A percentile compares a stretch with the other conserved stretches of the same genome.
Evolutionary conservation across 257 asterid species (phyloP).

Genomic region (Marsdenia floribunda): DNA sequence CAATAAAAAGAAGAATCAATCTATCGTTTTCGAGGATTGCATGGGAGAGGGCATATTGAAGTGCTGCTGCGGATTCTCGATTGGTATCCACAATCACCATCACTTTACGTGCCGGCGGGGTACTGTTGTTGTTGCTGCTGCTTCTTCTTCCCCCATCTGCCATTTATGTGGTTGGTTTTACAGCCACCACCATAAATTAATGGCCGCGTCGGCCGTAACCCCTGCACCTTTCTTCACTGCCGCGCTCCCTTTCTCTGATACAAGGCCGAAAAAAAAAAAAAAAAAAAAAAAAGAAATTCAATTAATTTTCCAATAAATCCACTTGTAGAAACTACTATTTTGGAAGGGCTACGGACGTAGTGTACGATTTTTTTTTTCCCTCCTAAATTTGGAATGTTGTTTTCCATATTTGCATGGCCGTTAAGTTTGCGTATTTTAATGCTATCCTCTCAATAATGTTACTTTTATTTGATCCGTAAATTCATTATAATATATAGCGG

Average conservation of each 20-base stretch:
- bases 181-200: slow-evolving; percentile 27
- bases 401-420: no score
- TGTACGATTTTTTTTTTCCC: no score
- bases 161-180: slow-evolving; percentile 24
- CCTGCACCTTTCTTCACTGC: slow-evolving; percentile 1
- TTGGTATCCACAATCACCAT: slow-evolving; percentile 76
- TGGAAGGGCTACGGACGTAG: no score
- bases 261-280: not conserved
- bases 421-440: no score
- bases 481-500: no score
- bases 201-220: slow-evolving; percentile 3
- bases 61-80: slow-evolving; percentile 70
- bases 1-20: slow-evolving; percentile 51
- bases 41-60: slow-evolving; percentile 59
- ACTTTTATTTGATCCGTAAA: no score
- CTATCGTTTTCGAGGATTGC: slow-evolving; percentile 50
- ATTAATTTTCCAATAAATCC: no score
- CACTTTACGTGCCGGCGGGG: slow-evolving; percentile 40
- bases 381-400: no score
- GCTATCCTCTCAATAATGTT: no score
- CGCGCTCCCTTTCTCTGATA: not conserved
- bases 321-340: no score
- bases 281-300: no score
- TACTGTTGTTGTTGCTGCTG: no score
- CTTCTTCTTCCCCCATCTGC: slow-evolving; percentile 18